A percentile compares a stretch with the other conserved stretches of the same genome.
phyloP scores from a whole-genome alignment of 2,329 filamentous ascomycete genomes.

The Fusarium kyushuense region DNA sequence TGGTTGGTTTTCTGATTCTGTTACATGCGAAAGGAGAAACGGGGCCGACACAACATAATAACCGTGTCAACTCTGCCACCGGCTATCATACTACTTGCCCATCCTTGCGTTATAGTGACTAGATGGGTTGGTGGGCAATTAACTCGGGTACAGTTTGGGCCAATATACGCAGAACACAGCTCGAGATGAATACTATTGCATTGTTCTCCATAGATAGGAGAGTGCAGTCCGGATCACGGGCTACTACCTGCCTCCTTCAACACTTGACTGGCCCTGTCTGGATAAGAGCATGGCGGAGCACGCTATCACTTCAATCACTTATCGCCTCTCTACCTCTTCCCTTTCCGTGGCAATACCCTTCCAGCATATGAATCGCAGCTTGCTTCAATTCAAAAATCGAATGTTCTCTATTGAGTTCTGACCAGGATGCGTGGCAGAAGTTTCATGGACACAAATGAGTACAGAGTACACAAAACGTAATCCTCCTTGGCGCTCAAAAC shows the following conservation, averaged over 20 bases:
- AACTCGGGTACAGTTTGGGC: background rate
- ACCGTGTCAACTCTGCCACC: background rate
- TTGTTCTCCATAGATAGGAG: background rate
- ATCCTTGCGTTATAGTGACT: conserved; percentile 6
- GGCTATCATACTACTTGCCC: background rate
- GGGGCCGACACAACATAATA: conserved; percentile 18
- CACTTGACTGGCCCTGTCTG: background rate
- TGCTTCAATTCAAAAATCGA: conserved; percentile 2
- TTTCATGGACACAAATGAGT: conserved; percentile 1
- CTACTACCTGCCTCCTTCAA: background rate
- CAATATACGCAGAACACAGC: background rate
- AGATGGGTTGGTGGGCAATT: background rate
- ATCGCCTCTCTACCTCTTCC: background rate
- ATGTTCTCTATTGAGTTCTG: conserved; percentile 8
- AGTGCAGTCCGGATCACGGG: background rate
- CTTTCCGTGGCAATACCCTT: background rate
- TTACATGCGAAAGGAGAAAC: conserved; percentile 32
- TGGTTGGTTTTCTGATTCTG: conserved; percentile 29
- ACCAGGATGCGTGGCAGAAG: conserved; percentile 14
- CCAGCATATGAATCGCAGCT: background rate
- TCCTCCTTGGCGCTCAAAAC: conserved; percentile 8
- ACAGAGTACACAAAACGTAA: conserved; percentile 1
- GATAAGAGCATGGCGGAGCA: background rate
- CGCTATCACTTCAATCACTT: background rate
- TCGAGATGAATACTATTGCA: background rate